Conservation (phyloP, 306 rosid genomes). For the Medicago lupulina region DNA sequence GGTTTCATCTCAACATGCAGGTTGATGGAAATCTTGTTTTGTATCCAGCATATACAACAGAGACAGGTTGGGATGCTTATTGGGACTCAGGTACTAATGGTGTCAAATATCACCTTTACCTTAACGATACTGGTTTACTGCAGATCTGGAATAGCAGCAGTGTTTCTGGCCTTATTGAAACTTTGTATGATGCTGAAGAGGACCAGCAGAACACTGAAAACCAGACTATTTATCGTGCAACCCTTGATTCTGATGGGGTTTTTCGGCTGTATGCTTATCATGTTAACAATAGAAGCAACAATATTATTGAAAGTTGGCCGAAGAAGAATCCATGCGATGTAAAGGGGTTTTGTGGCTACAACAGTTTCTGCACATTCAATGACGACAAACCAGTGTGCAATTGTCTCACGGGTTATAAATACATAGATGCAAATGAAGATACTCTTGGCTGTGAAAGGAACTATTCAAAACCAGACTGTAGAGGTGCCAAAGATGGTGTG, state of each 20-base stretch:
- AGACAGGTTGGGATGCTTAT: no score
- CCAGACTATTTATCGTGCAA: conserved; percentile 35
- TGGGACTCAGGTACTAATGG: no score
- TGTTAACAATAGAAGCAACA: neutral
- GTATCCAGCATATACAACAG: no score
- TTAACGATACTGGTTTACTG: conserved; percentile 28
- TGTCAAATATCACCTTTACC: neutral
- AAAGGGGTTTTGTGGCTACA: conserved; percentile 39
- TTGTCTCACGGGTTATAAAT: conserved; percentile 31
- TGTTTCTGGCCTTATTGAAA: neutral
- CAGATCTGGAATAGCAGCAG: neutral
- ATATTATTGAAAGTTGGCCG: accelerated
- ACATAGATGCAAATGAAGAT: conserved; percentile 7
- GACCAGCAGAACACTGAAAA: no score
- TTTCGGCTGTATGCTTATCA: conserved; percentile 36
- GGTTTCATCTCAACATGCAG: no score
- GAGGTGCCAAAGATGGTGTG: neutral
- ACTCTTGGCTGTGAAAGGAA: conserved; percentile 42
- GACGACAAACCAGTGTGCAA: conserved; percentile 15
- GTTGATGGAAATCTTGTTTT: no score
- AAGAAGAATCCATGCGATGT: accelerated
- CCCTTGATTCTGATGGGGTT: conserved; percentile 41
- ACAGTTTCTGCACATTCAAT: conserved; percentile 40
- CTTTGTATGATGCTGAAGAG: neutral
- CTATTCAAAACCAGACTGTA: conserved; percentile 26